Percentiles rank a stretch among this genome's conserved stretches.
These are phyloP conservation scores for Aureobasidium sp. DNA, from an alignment of 2,329 filamentous ascomycete species.

Conservation along the genomic window DNA sequence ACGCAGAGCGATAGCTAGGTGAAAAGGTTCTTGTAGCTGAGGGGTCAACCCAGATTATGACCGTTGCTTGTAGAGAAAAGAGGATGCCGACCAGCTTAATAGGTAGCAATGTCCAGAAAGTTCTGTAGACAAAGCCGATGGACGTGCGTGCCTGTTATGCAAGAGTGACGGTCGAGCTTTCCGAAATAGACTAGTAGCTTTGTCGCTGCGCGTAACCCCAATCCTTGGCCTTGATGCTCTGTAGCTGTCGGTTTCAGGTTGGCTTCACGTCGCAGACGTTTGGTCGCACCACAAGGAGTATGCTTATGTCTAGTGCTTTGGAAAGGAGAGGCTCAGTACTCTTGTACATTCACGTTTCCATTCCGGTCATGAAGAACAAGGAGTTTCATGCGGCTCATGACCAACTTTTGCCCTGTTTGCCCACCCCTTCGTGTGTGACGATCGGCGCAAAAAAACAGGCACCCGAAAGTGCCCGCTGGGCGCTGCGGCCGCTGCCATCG, in stretches of 20 bases:
- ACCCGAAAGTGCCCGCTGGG: conserved; percentile 1
- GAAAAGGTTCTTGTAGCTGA: background rate
- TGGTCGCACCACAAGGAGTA: background rate
- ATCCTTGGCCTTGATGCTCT: background rate
- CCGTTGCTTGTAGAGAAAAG: background rate
- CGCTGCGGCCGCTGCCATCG: background rate
- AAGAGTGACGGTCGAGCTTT: conserved; percentile 14
- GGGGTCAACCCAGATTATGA: background rate
- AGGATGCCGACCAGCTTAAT: conserved; percentile 5
- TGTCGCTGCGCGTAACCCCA: background rate
- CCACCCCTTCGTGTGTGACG: conserved; percentile 4
- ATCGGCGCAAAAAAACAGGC: conserved; percentile 11
- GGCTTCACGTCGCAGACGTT: background rate
- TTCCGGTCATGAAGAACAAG: background rate
- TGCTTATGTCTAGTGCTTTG: background rate
- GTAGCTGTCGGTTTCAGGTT: conserved; percentile 4
- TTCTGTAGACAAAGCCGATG: conserved; percentile 9
- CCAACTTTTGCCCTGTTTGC: conserved; percentile 10
- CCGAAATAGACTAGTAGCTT: conserved; percentile 7
- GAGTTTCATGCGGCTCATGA: background rate
- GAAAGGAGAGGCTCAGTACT: background rate
- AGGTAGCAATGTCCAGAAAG: conserved; percentile 9
- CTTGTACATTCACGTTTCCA: background rate
- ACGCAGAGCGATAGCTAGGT: background rate
- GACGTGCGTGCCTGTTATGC: conserved; percentile 13